Evolutionary conservation across 768 basidiomycete genomes (phyloP), one percentile per base, ranked within the genome.

Genomic region (Gloeopeniophorella convolvens): DNA sequence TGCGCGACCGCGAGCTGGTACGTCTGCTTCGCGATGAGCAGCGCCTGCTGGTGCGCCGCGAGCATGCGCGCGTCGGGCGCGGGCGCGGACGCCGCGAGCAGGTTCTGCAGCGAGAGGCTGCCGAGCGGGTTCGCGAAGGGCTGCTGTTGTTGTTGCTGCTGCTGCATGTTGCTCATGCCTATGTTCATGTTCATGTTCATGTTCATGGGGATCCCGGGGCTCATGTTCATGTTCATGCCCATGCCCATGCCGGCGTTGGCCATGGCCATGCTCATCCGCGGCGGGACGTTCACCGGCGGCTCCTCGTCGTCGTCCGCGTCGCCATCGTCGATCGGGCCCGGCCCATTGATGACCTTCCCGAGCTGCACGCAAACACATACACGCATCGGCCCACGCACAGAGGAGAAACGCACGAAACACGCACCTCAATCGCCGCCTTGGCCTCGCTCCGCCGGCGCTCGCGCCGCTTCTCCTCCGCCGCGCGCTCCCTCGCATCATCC

Each of bases 1-100:
- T 90, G 90, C 5, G 90, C 90, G 35, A 93, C 85, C 3, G 90
- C 85, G 72, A 86, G 80, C 66, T 92, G 90, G 62, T 89, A 93
- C 3, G 89, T 82, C 65, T 92, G 90, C 65, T 92, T 92, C 45
- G 90, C 90, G 48, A 74, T 68, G 69, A 89, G 70, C 78, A 93
- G 88, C 2, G 90, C 90, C 50, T 89, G 88, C 63, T 92, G 89
- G 63, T 93, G 90, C 15, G 88, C 89, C 4, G 73, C 80, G 26
- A 88, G 3, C 28, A 49, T 42, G 2, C 57, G 57, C 13, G 57
- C 55, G 35, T 58, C 57, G 46, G 49, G 40, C 36, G 32, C 10
- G 27, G 40, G 45, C 4, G 40, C 20, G 4, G 28, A 13, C 3
- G 41, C 16, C 56, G 63, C 78, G 80, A 16, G 63, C 65, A 15